These are phyloP conservation scores for Brassica incana DNA, from an alignment of 345 rosid species.

Conservation along the genomic window DNA sequence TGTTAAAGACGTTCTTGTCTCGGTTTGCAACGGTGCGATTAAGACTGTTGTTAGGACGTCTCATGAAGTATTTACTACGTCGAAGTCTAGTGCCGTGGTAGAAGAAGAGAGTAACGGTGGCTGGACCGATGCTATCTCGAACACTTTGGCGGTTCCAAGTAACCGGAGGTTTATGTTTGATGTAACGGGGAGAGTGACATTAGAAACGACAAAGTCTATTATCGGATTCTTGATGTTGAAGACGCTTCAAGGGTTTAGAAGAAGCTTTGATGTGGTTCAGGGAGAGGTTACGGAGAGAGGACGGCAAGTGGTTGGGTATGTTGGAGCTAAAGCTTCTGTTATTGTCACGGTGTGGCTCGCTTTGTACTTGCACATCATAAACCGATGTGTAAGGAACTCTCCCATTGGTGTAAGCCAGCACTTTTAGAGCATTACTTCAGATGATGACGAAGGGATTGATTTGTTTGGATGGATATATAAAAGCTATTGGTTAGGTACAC, in stretches of 20 bases:
- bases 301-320: slow-evolving; percentile 59
- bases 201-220: slow-evolving; percentile 66
- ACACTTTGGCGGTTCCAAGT: slow-evolving; percentile 51
- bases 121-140: slow-evolving; percentile 50
- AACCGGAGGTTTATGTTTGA: slow-evolving; percentile 81
- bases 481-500: slow-evolving; percentile 25
- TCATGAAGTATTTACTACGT: slow-evolving; percentile 66
- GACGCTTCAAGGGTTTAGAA: slow-evolving; percentile 59
- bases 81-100: slow-evolving; percentile 24
- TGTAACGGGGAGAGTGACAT: slow-evolving; percentile 89
- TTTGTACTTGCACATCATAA: slow-evolving; percentile 61
- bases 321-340: slow-evolving; percentile 70
- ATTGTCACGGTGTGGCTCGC: slow-evolving; percentile 78
- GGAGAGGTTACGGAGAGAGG: slow-evolving; percentile 70
- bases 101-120: slow-evolving; percentile 35
- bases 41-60: slow-evolving; percentile 82
- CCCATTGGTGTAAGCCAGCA: slow-evolving; percentile 36
- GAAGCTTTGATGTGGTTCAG: slow-evolving; percentile 46
- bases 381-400: slow-evolving; percentile 24
- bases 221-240: slow-evolving; percentile 63
- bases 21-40: slow-evolving; percentile 73
- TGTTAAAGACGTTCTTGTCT: slow-evolving; percentile 67
- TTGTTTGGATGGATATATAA: background rate
- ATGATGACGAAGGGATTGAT: background rate
- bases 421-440: background rate